Evolutionary conservation across 1,139 yeast species (phyloP), one percentile per base, ranked within the genome.

Genomic region (Saccharomyces hybrid): DNA sequence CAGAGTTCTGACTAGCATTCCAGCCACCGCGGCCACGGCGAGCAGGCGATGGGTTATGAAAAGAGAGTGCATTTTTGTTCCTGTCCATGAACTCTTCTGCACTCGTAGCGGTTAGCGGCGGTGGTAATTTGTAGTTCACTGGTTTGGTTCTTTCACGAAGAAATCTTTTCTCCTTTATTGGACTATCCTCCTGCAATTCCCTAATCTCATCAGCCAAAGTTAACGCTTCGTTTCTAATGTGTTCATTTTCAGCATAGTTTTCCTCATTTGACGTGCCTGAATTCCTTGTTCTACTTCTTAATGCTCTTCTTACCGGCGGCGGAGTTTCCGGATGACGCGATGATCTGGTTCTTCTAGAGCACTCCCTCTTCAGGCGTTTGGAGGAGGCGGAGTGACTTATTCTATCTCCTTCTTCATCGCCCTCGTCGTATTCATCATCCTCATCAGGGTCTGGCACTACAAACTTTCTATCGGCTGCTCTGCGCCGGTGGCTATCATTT

Each of bases 111-210:
- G 81, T 68, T 6, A 88, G 75, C 1, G 96, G 96, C 1, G 97
- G 96, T 0, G 96, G 93, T 5, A 90, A 78, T n/a, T 86, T 81
- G 68, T 90, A 90, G 65, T 90, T 88, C 14, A 90, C 83, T 44
- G 82, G 83, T 57, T 71, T 73, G 29, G 86, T 84, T 55, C 97
- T 73, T 61, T 88, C 93, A 59, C 97, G 78, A 49, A 88, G 75
- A 54, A 86, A 84, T 65, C 86, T 85, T 62, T 81, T 67, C 75
- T 70, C 73, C 19, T 65, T 66, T 19, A 69, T 71, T 1, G 71
- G 75, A 11, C 70, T 66, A 50, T 68, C 75, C 44, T 74, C 75
- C 58, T 72, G 72, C 51, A 77, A 58, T 42, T 76, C 80, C 52
- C 73, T 69, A 3, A 78, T 62, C 60, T 78, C 81, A 53, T 75